A percentile compares a stretch with the other conserved stretches of the same genome.
Evolutionary conservation across 75 land plant species (phyloP).

Genomic region (Isoetes taiwanensis): DNA sequence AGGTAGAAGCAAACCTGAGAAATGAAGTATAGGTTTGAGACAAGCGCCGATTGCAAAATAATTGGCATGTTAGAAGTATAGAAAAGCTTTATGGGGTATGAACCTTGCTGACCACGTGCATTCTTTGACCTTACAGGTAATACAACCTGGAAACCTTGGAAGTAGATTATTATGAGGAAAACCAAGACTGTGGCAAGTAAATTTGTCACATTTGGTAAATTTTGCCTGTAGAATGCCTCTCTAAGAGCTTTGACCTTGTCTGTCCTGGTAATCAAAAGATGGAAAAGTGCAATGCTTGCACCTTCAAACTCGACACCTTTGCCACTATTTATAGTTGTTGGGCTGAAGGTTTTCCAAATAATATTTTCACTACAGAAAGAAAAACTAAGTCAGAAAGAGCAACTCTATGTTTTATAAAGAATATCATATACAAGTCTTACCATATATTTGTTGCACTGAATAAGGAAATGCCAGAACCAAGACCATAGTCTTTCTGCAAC

Average conservation of each 20-base stretch:
- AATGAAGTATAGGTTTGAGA: slow-evolving; percentile 5
- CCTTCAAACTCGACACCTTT: slow-evolving; percentile 2
- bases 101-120: slow-evolving; percentile 6
- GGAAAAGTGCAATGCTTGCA: background rate
- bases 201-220: slow-evolving; percentile 2
- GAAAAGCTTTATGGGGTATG: slow-evolving; percentile 6
- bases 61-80: slow-evolving; percentile 4
- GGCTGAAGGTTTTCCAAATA: slow-evolving; percentile 2
- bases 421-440: too few species aligned
- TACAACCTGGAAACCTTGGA: slow-evolving; percentile 2
- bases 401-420: background rate
- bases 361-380: slow-evolving; percentile 3
- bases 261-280: background rate
- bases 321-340: slow-evolving; percentile 1
- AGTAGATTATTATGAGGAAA: slow-evolving; percentile 2
- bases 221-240: slow-evolving; percentile 7
- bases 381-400: background rate
- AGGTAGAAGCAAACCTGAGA: too few species aligned
- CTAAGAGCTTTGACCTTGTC: slow-evolving; percentile 3
- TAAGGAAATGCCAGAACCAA: slow-evolving; percentile 1
- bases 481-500: background rate
- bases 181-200: background rate
- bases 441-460: slow-evolving; percentile 1
- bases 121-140: background rate
- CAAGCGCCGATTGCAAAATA: slow-evolving; percentile 5